Evolutionary conservation across 441 rosid genomes (phyloP), one percentile per base, ranked within the genome.

Genomic region (Syzygium malaccense): DNA sequence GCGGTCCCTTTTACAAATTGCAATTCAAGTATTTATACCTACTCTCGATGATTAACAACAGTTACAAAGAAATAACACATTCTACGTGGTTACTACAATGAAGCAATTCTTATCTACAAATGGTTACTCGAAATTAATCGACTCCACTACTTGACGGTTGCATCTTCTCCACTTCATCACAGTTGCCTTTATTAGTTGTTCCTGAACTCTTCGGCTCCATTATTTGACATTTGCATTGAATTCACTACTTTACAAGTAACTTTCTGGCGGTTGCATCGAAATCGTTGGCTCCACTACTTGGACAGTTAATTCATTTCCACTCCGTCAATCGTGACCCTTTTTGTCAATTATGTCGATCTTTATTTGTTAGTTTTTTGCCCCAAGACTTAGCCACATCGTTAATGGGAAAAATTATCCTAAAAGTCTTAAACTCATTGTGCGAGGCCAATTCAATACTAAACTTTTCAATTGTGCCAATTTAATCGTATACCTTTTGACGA

Each of bases 11-110:
- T 3, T 13, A 58, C 26, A 28, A 28, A 28, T 5, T 60, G 26
- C 17, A 60, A 28, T 28, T 60, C 28, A 60, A 60, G 66, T 60
- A 28, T 60, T 60, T 60, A 60, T 60, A 28, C 17, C 1, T 0
- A 0, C 0, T 5, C 0, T 60, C 8, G 3, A 11, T 57, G 26
- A 5, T 60, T 60, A 60, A 28, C 8, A 28, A 60, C 0, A 0
- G 66, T 28, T 28, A 60, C 17, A 3, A 26, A 0, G 17, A 58
- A 13, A 58, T 58, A 45, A 45, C 48, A 45, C 48, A 45, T 45
- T 45, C 48, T 45, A 45, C 48, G 9, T 45, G 48, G 48, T 28
- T 26, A 12, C 2, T 3, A 26, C 2, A 0, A 60, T 28, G 4
- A 12, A 26, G 2, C 66, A 28, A 5, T 60, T 5, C 32, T 60